Evolutionary conservation across 805 yeast species (phyloP), one percentile per base, ranked within the genome.

Genomic region (Millerago galiae): DNA sequence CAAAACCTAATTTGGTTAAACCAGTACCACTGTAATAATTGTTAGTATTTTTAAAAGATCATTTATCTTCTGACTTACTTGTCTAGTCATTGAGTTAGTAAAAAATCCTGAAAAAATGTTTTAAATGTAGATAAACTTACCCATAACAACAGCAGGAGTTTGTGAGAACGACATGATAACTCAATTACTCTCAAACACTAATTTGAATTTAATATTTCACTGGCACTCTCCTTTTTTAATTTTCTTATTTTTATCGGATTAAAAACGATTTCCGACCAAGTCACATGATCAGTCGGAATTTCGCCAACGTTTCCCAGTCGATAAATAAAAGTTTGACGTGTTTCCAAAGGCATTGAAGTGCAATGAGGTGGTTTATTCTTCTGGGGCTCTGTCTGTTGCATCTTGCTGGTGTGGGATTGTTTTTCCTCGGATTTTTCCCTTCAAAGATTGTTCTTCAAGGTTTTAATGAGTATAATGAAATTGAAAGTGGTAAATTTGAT

Each of bases 121-220:
- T 14, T 31, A 13, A 32, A 21, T 15, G 4, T 5, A 25, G 25
- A 11, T 60, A 48, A 65, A 81, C 78, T 63, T 79, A 78, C 88
- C 96, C 96, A 89, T 89, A 62, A 89, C 95, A 71, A 89, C 91
- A 46, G 96, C 95, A 33, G 96, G 96, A 45, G 86, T 81, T 51
- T 81, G 39, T 12, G 52, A 42, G 49, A 48, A 54, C 11, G 60
- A 56, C 60, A 56, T 56, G 30, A 26, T 21, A 7, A 21, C 24
- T 21, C 24, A 21, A 21, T 21, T 21, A 21, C 24, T 21, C 24
- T 21, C 24, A 21, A 21, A 21, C 7, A 21, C 24, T 21, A 21
- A 21, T 29, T 27, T 41, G 34, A n/a, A 4, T 21, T 14, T 26
- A 14, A 5, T 35, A 12, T 13, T 27, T 15, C 14, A n/a, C 40